A percentile compares a stretch with the other conserved stretches of the same genome.
phyloP scores from a whole-genome alignment of 176 grass and related monocot species.

The Puccinellia tenuiflora region DNA sequence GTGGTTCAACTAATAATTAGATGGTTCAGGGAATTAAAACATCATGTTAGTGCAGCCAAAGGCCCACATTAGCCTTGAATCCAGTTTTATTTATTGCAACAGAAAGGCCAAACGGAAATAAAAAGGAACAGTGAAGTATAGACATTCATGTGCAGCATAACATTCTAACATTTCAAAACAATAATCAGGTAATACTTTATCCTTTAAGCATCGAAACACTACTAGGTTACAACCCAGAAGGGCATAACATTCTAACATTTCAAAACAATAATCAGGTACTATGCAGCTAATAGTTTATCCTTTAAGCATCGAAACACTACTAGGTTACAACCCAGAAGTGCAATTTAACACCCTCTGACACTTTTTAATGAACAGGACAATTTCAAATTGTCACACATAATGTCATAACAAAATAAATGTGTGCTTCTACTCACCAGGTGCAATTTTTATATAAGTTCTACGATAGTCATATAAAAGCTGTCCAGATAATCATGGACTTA shows the following conservation, averaged over 20 bases:
- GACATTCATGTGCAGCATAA: background rate
- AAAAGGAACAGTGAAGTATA: background rate
- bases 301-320: background rate
- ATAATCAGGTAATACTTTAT: background rate
- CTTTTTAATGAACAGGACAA: background rate
- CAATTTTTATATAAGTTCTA: background rate
- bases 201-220: background rate
- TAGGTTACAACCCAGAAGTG: background rate
- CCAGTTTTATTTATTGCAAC: background rate
- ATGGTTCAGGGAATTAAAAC: background rate
- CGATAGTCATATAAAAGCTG: background rate
- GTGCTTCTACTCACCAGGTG: background rate
- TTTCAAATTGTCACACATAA: background rate
- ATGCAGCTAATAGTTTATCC: background rate
- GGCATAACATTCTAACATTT: too few species aligned
- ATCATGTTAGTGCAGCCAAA: background rate
- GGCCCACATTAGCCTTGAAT: background rate
- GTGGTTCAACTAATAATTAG: background rate
- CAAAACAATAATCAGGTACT: too few species aligned
- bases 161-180: background rate
- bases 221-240: background rate
- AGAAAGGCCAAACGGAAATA: background rate
- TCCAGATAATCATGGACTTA: background rate
- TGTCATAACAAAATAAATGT: background rate
- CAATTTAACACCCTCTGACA: background rate